phyloP scores from a whole-genome alignment of 2,329 filamentous ascomycete genomes.

The Xylaria polymorpha region DNA sequence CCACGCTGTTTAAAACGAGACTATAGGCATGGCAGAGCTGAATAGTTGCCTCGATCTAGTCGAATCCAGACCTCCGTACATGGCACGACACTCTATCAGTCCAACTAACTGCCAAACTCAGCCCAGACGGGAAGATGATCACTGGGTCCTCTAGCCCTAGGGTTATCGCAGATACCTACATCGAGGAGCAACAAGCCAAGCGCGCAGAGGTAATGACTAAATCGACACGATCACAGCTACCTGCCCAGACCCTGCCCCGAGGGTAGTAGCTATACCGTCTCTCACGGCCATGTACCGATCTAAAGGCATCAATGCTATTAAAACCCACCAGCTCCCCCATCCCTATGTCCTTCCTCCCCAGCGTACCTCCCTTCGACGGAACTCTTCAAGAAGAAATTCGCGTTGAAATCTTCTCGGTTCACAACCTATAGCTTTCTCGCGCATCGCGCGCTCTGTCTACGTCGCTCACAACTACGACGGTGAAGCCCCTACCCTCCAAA shows the following conservation, averaged over 20 bases:
- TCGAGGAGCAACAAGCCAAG: conserved; percentile 48
- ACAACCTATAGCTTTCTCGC: conserved; percentile 52
- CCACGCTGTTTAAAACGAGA: background rate
- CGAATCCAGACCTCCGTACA: background rate
- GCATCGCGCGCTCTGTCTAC: conserved; percentile 35
- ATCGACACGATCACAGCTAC: conserved; percentile 65
- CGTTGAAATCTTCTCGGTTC: conserved; percentile 63
- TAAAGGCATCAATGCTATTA: conserved; percentile 59
- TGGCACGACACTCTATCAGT: background rate
- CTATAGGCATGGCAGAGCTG: too few relatives aligned
- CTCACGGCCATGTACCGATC: conserved; percentile 56
- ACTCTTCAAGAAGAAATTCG: conserved; percentile 56
- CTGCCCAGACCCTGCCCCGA: conserved; percentile 56
- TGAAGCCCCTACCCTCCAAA: background rate
- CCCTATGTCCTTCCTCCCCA: background rate
- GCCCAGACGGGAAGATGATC: conserved; percentile 66
- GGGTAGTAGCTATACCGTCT: conserved; percentile 63
- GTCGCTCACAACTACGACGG: conserved; percentile 60
- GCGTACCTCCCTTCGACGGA: conserved; percentile 9
- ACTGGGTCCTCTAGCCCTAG: conserved; percentile 61
- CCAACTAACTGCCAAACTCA: conserved; percentile 38
- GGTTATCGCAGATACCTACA: conserved; percentile 52
- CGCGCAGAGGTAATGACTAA: conserved; percentile 58
- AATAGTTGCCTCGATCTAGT: background rate
- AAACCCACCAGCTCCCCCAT: conserved; percentile 37